Evolutionary conservation across 495 filamentous ascomycete species (phyloP), one percentile per base, ranked within the genome.

Genomic region (Penicillium herquei): DNA sequence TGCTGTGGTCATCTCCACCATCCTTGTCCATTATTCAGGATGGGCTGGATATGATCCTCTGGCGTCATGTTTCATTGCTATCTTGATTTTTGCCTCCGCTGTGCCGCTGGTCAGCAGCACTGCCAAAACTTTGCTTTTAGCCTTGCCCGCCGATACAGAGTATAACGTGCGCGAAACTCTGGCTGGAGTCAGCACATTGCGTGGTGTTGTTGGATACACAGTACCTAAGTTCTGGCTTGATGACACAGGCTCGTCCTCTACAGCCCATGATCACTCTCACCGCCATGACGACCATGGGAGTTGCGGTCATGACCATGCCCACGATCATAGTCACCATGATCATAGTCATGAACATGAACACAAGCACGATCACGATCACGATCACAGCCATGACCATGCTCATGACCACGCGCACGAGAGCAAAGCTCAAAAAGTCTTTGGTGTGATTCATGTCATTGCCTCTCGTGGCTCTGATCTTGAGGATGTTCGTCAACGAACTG

Each of bases 31-130:
- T 64, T 87, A 89, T 59, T 84, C 86, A 55, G 87, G 85, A 41
- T 98, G 92, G 92, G 76, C 89, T 1, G 92, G 92, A n/a, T 99
- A 92, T 78, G 94, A 99, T 69, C 95, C 94, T 14, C 68, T 98
- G 16, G 94, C 93, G 3, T 97, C 94, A 2, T 92, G 91, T 67
- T 76, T 97, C 46, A 99, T 99, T 61, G 93, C 94, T 0, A 82
- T 93, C 34, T 76, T 98, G 54, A 99, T 99, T 58, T 90, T 96
- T 64, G 81, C 85, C 7, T 92, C 92, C 30, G 89, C 95, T 0
- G 81, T 92, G 17, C 94, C 94, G 2, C 79, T 99, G 7, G 92
- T 99, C 40, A 89, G 80, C 57, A 90, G 87, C 13, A 90, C 89
- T 2, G 94, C 92, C 3, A 84, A 85, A 57, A 85, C 86, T 12